A percentile compares a stretch with the other conserved stretches of the same genome.
These are phyloP conservation scores for Kondoa subrosea DNA, from an alignment of 768 basidiomycete species.

Conservation along the genomic window DNA sequence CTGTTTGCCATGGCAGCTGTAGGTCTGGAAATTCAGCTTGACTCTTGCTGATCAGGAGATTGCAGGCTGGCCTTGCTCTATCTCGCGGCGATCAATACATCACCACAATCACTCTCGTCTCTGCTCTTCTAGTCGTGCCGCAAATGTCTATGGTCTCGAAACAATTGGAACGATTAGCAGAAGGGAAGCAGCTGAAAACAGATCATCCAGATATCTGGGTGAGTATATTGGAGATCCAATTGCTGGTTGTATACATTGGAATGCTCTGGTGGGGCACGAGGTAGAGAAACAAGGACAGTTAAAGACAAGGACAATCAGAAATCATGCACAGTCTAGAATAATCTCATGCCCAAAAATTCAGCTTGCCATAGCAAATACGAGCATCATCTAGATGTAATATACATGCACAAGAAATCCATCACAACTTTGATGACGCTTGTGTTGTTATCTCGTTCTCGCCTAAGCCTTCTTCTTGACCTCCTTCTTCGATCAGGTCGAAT, in stretches of 20 bases:
- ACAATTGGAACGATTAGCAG: neutral
- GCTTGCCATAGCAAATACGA: too few species aligned
- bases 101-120: neutral
- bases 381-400: too few species aligned
- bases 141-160: neutral
- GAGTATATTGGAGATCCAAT: neutral
- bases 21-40: neutral
- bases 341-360: too few species aligned
- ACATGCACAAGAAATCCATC: neutral
- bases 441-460: neutral
- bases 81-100: neutral
- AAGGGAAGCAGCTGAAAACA: neutral
- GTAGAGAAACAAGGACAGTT: too few species aligned
- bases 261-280: neutral
- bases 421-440: neutral
- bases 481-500: neutral
- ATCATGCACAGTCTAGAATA: too few species aligned
- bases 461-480: neutral
- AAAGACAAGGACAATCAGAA: too few species aligned
- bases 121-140: neutral
- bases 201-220: neutral
- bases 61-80: too few species aligned
- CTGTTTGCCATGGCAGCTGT: neutral
- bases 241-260: neutral
- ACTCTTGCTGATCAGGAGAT: too few species aligned